Base-by-base conservation (phyloP, 352 stramenopile genomes). In the Globisporangium megalacanthum region DNA sequence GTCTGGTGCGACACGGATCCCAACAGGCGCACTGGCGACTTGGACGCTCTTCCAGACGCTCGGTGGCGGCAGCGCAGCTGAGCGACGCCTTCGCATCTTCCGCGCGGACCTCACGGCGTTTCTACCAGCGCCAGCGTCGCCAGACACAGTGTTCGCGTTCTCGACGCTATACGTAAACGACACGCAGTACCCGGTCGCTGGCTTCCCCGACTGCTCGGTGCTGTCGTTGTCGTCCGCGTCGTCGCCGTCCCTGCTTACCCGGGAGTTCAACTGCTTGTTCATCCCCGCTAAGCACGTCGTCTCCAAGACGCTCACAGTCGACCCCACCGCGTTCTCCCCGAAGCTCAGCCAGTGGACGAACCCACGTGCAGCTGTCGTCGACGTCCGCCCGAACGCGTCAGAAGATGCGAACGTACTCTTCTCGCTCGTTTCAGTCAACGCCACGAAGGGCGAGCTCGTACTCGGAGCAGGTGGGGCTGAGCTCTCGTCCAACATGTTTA, bases 161-260 rank as follows among this genome's bases (percentile, higher is more conserved):
- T 76, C 66, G 6, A 72, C 66, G 8, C 58, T 92, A 22, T 89
- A 80, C 52, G 29, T 88, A 11, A 58, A 89, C 36, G 66, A 70
- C 39, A 44, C 72, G 10, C 65, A 67, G 14, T 51, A 86, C 20
- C 75, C 79, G 15, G 71, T 78, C 15, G 77, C 77, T 6, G 75
- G 82, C 0, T 88, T 75, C 55, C 82, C 82, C 3, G 66, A 88
- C 54, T 90, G 80, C 14, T 57, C 6, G 70, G 81, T 10, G 11
- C 42, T 15, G 8, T 41, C 1, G 25, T 54, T 22, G 11, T 29
- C 56, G 1, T 50, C 47, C 20, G 35, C 29, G 11, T 49, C 56
- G 13, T 17, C 31, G 7, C n/a, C 36, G 39, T 20, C 39, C 8
- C 42, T 29, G 17, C 17, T 29, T 17, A 29, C 31, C 17, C 54